Percentiles rank a stretch among this genome's conserved stretches.
phyloP scores from a whole-genome alignment of 1,284 basidiomycete genomes.

The Microbotryum violaceum region DNA sequence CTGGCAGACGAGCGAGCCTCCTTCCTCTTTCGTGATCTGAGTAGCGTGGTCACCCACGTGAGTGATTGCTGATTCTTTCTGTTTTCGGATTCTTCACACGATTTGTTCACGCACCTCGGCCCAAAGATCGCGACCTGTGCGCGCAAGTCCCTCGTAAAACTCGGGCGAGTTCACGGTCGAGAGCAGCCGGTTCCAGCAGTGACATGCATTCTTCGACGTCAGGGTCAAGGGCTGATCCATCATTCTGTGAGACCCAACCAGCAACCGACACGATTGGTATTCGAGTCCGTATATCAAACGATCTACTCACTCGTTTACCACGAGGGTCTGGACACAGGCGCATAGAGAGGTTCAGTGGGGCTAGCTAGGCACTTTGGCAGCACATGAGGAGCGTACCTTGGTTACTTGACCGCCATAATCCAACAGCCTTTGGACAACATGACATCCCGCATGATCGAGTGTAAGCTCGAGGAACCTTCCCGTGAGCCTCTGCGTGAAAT shows the following conservation, averaged over 20 bases:
- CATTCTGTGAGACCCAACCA: conserved; percentile 3
- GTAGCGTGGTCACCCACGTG: too few relatives aligned
- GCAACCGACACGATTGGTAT: too few relatives aligned
- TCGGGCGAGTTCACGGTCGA: conserved; percentile 15
- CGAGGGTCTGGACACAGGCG: too few relatives aligned
- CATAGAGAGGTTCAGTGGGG: too few relatives aligned
- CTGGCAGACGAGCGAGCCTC: conserved; percentile 23
- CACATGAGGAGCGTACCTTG: conserved; percentile 1
- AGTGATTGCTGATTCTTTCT: too few relatives aligned
- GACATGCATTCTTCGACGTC: conserved; percentile 6
- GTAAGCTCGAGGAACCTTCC: conserved; percentile 11
- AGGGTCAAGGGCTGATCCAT: conserved; percentile 11
- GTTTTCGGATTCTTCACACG: too few relatives aligned
- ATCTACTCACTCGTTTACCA: too few relatives aligned
- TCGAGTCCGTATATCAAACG: too few relatives aligned
- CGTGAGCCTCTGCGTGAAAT: background rate
- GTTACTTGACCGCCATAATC: conserved; percentile 15
- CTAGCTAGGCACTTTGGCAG: too few relatives aligned
- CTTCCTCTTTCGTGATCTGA: conserved; percentile 17
- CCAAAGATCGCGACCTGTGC: conserved; percentile 11
- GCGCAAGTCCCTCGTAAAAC: conserved; percentile 17
- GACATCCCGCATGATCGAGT: conserved; percentile 22
- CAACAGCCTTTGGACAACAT: conserved; percentile 26
- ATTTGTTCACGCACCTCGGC: background rate
- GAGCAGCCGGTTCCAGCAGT: conserved; percentile 25